phyloP scores from a whole-genome alignment of 2,329 filamentous ascomycete genomes.

The Calcarisporium arbuscula region DNA sequence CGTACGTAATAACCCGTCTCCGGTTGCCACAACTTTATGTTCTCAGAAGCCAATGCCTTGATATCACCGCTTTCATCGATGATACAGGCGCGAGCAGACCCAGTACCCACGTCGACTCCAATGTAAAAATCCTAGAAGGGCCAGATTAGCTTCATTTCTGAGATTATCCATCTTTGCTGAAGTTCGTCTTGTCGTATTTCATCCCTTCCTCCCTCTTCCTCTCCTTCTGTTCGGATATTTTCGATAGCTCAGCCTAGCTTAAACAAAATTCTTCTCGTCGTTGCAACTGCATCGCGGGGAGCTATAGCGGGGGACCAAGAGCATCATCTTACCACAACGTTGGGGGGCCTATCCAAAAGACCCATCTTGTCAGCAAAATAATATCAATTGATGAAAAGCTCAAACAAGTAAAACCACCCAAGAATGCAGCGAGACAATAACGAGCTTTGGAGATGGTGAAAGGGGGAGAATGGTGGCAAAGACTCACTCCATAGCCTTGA shows the following conservation, averaged over 20 bases:
- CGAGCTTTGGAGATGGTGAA: slow-evolving; percentile 1
- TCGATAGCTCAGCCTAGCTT: too few relatives aligned
- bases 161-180: too few relatives aligned
- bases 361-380: slow-evolving; percentile 15
- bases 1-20: slow-evolving; percentile 67
- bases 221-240: too few relatives aligned
- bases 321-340: slow-evolving; percentile 28
- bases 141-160: slow-evolving; percentile 9
- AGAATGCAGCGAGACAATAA: slow-evolving; percentile 7
- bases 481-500: slow-evolving; percentile 32
- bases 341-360: slow-evolving; percentile 25
- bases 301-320: too few relatives aligned
- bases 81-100: slow-evolving; percentile 90
- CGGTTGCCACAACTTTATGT: slow-evolving; percentile 76
- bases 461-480: slow-evolving; percentile 4
- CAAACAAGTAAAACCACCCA: slow-evolving; percentile 4
- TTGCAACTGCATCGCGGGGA: too few relatives aligned
- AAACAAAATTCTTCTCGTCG: too few relatives aligned
- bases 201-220: too few relatives aligned
- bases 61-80: slow-evolving; percentile 91
- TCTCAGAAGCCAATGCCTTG: slow-evolving; percentile 63
- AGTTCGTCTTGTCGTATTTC: too few relatives aligned
- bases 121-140: slow-evolving; percentile 55
- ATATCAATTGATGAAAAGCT: slow-evolving; percentile 6
- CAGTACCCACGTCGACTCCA: slow-evolving; percentile 94